phyloP scores from a whole-genome alignment of 2,329 filamentous ascomycete species.

The Venturia effusa region DNA sequence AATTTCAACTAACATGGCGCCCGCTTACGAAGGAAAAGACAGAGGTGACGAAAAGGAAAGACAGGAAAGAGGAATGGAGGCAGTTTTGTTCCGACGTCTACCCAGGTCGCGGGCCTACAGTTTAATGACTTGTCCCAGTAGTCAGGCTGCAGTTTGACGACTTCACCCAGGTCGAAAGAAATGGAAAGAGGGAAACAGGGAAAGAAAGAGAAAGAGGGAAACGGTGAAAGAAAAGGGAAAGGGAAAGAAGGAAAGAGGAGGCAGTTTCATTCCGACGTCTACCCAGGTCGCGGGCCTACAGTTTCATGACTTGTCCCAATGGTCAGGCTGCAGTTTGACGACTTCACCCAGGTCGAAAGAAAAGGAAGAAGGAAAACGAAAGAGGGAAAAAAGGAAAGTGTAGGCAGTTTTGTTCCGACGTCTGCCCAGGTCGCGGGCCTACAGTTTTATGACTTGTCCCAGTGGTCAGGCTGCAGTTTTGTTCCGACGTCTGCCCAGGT shows the following conservation, averaged over 20 bases:
- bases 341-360: neutral
- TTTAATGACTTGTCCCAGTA: no score
- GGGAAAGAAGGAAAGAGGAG: no score
- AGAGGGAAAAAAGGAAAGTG: neutral
- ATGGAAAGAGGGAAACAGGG: no score
- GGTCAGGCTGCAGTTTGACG: neutral
- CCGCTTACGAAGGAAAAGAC: neutral
- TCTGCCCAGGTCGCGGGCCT: neutral
- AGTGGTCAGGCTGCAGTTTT: neutral
- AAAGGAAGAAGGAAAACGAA: no score
- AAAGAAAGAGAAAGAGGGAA: no score
- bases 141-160: no score
- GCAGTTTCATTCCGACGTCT: no score
- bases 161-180: no score
- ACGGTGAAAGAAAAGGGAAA: neutral
- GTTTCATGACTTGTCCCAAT: neutral
- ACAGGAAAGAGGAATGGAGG: no score
- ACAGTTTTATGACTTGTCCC: neutral
- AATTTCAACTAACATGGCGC: neutral
- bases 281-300: neutral
- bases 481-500: neutral
- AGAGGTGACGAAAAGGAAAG: neutral
- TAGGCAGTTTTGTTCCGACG: neutral
- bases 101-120: no score
- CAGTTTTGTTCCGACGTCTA: no score